These are phyloP conservation scores for Proliferodiscus dingleyae DNA, from an alignment of 2,329 filamentous ascomycete species.

Conservation along the genomic window DNA sequence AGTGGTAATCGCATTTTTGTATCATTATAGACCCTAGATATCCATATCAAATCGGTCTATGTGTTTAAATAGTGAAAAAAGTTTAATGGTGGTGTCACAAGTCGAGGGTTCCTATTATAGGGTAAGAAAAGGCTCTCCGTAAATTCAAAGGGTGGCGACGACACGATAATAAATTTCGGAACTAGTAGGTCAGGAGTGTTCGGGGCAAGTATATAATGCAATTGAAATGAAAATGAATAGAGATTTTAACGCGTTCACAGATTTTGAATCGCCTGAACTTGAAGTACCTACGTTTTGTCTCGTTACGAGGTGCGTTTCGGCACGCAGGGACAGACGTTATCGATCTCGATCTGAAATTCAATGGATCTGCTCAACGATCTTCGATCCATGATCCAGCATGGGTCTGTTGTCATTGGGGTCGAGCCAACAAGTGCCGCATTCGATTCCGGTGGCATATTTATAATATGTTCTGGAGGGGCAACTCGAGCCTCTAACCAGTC, in stretches of 20 bases:
- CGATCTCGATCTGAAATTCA: no score
- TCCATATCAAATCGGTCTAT: not conserved
- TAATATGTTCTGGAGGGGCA: no score
- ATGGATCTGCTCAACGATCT: no score
- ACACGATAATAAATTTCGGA: slow-evolving; percentile 2
- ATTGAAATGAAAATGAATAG: slow-evolving; percentile 7
- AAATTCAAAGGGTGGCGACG: not conserved
- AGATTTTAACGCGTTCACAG: slow-evolving; percentile 6
- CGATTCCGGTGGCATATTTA: no score
- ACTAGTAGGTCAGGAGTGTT: slow-evolving; percentile 2
- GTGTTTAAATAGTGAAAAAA: not conserved
- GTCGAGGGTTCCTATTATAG: not conserved
- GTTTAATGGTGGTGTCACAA: not conserved
- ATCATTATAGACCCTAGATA: not conserved
- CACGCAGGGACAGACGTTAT: no score
- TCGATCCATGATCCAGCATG: no score
- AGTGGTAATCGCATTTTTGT: not conserved
- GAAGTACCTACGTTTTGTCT: not conserved
- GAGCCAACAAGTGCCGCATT: no score
- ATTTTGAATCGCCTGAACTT: slow-evolving; percentile 7
- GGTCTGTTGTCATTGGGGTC: no score
- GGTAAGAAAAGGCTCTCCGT: not conserved
- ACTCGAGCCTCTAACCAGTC: no score
- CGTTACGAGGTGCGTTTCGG: no score
- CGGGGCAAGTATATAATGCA: slow-evolving; percentile 1